These are phyloP conservation scores for Panicum miliaceum DNA, from an alignment of 176 grass and related monocot genomes.

Conservation along the genomic window DNA sequence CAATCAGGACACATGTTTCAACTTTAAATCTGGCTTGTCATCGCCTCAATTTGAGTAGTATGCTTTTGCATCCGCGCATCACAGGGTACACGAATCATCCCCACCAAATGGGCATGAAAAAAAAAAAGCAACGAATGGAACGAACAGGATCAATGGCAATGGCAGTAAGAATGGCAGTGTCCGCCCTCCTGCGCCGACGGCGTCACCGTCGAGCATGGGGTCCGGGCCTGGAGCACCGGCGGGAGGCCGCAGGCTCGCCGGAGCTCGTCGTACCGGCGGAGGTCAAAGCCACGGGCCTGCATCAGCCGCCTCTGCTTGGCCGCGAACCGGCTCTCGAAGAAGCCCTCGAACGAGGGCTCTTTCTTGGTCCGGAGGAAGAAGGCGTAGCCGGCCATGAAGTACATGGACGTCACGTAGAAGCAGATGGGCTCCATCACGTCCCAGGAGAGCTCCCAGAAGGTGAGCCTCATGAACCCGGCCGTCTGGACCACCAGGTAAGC, in stretches of 20 bases:
- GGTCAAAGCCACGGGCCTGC: constrained; percentile 48
- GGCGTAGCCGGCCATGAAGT: constrained; percentile 88
- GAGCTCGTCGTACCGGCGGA: constrained; percentile 67
- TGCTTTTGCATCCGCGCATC: constrained; percentile 42
- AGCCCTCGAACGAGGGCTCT: constrained; percentile 91
- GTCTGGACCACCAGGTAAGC: constrained; percentile 71
- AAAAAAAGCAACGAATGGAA: not conserved
- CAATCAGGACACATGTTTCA: constrained; percentile 1
- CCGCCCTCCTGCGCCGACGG: constrained; percentile 8
- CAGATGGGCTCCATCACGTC: constrained; percentile 99
- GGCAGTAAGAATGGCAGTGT: constrained; percentile 44
- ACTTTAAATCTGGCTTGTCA: constrained; percentile 16
- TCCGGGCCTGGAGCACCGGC: not conserved
- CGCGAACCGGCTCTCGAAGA: constrained; percentile 71
- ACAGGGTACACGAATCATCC: constrained; percentile 47
- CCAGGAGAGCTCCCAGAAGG: constrained; percentile 98
- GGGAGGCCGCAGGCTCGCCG: constrained; percentile 50
- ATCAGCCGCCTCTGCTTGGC: constrained; percentile 74
- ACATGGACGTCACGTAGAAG: constrained; percentile 86
- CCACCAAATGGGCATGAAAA: constrained; percentile 44
- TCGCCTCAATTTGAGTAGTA: constrained; percentile 40
- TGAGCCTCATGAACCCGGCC: constrained; percentile 81
- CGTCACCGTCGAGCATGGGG: not conserved
- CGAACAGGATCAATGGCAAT: constrained; percentile 48
- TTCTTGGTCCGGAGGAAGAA: constrained; percentile 92